Conservation (phyloP, 2,329 filamentous ascomycete genomes). For the Mycogone perniciosa region DNA sequence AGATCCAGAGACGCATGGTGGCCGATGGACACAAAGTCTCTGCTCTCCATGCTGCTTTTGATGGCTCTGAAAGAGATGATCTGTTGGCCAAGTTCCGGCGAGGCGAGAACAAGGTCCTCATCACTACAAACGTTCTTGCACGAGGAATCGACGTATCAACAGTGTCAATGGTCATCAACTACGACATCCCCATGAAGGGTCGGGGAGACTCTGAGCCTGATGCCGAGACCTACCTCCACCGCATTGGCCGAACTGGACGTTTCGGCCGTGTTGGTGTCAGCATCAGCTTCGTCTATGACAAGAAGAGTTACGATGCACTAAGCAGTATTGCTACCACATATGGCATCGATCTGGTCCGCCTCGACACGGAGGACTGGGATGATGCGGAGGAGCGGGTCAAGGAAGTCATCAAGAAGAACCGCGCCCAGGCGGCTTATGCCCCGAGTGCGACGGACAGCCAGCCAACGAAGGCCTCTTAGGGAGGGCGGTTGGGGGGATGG, state of each 20-base stretch:
- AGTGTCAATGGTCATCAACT: constrained; percentile 98
- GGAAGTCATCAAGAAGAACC: constrained; percentile 67
- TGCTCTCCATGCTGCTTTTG: constrained; percentile 80
- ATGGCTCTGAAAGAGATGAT: constrained; percentile 73
- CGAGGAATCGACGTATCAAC: constrained; percentile 88
- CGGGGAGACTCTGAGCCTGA: constrained; percentile 77
- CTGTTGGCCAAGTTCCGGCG: constrained; percentile 82
- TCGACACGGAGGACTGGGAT: constrained; percentile 88
- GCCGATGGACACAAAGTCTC: constrained; percentile 87
- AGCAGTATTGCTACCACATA: constrained; percentile 76
- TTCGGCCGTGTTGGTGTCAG: constrained; percentile 96
- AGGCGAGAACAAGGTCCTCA: constrained; percentile 88
- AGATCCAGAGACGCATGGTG: constrained; percentile 81
- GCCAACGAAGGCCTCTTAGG: constrained; percentile 26
- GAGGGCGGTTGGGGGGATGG: constrained; percentile 13
- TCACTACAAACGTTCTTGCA: constrained; percentile 93
- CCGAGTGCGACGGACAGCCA: constrained; percentile 38
- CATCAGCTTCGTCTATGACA: constrained; percentile 89
- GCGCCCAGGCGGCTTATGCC: constrained; percentile 49
- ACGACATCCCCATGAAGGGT: constrained; percentile 75
- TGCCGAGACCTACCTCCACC: constrained; percentile 92
- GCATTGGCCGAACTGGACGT: constrained; percentile 92
- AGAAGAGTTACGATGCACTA: constrained; percentile 72
- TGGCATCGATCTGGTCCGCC: constrained; percentile 69
- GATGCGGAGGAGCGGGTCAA: constrained; percentile 77